phyloP scores from a whole-genome alignment of 2,329 filamentous ascomycete species.

The Colletotrichum eleusines region DNA sequence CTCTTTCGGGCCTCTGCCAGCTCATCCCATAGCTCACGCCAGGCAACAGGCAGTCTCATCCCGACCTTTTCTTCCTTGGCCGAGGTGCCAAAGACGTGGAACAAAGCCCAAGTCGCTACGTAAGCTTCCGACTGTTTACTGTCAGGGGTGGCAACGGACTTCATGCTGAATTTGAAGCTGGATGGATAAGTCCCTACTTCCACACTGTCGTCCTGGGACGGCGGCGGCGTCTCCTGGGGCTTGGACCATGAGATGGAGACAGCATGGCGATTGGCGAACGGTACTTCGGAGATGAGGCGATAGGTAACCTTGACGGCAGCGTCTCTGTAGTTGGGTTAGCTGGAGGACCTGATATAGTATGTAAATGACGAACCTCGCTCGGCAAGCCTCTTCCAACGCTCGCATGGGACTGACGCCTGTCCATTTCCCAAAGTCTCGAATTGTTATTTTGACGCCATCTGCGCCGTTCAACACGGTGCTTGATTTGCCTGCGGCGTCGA shows the following conservation, averaged over 20 bases:
- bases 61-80: slow-evolving; percentile 88
- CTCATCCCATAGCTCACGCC: slow-evolving; percentile 89
- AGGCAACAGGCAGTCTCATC: slow-evolving; percentile 80
- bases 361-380: slow-evolving; percentile 70
- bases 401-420: slow-evolving; percentile 81
- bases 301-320: slow-evolving; percentile 75
- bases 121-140: slow-evolving; percentile 87
- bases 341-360: background rate
- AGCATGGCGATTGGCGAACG: slow-evolving; percentile 81
- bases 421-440: slow-evolving; percentile 88
- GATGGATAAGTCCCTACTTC: slow-evolving; percentile 61
- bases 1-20: slow-evolving; percentile 78
- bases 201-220: slow-evolving; percentile 52
- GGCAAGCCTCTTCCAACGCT: slow-evolving; percentile 88
- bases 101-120: slow-evolving; percentile 84
- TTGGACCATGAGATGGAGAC: slow-evolving; percentile 85
- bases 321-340: slow-evolving; percentile 65
- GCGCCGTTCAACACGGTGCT: slow-evolving; percentile 66
- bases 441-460: slow-evolving; percentile 67
- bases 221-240: slow-evolving; percentile 66
- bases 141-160: slow-evolving; percentile 78
- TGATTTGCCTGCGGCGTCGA: slow-evolving; percentile 70
- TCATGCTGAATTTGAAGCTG: slow-evolving; percentile 79
- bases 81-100: slow-evolving; percentile 82
- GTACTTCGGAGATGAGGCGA: slow-evolving; percentile 76